A percentile compares a stretch with the other conserved stretches of the same genome.
These are phyloP conservation scores for Myrmaecium sp. DNA, from an alignment of 2,329 filamentous ascomycete genomes.

Conservation along the genomic window DNA sequence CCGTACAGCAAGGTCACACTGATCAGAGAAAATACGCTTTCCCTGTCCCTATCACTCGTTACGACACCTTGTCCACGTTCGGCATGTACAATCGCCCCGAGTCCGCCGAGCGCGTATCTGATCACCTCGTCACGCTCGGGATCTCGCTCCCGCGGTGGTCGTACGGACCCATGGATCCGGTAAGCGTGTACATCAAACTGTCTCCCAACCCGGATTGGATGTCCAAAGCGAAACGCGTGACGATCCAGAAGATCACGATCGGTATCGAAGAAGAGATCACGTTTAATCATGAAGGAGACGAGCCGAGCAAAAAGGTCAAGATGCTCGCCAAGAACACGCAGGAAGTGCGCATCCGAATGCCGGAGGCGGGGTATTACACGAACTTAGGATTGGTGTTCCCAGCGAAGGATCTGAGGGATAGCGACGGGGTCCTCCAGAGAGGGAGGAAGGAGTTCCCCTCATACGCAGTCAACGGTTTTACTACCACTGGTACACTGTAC, in stretches of 20 bases:
- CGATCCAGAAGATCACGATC: constrained; percentile 85
- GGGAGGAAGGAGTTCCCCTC: constrained; percentile 77
- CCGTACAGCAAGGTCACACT: constrained; percentile 75
- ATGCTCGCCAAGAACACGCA: constrained; percentile 73
- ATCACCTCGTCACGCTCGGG: constrained; percentile 79
- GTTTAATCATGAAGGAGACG: constrained; percentile 96
- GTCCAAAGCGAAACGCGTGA: constrained; percentile 76
- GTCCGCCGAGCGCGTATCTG: constrained; percentile 65
- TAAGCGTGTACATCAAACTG: constrained; percentile 89
- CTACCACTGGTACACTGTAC: constrained; percentile 83
- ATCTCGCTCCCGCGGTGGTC: constrained; percentile 92
- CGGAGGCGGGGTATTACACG: constrained; percentile 81
- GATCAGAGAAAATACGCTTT: constrained; percentile 84
- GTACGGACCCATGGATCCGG: constrained; percentile 86
- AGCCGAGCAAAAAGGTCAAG: constrained; percentile 80
- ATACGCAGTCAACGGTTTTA: constrained; percentile 80
- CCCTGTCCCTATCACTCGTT: constrained; percentile 76
- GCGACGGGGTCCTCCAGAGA: constrained; percentile 71
- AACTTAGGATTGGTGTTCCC: constrained; percentile 86
- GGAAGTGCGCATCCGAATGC: constrained; percentile 64
- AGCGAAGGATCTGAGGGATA: constrained; percentile 70
- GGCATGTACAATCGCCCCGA: constrained; percentile 98
- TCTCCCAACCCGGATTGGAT: constrained; percentile 86
- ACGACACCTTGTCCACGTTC: constrained; percentile 94
- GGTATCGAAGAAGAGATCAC: constrained; percentile 94